Percentiles rank a stretch among this genome's conserved stretches.
phyloP scores from a whole-genome alignment of 306 rosid genomes.

The Inga laurina region DNA sequence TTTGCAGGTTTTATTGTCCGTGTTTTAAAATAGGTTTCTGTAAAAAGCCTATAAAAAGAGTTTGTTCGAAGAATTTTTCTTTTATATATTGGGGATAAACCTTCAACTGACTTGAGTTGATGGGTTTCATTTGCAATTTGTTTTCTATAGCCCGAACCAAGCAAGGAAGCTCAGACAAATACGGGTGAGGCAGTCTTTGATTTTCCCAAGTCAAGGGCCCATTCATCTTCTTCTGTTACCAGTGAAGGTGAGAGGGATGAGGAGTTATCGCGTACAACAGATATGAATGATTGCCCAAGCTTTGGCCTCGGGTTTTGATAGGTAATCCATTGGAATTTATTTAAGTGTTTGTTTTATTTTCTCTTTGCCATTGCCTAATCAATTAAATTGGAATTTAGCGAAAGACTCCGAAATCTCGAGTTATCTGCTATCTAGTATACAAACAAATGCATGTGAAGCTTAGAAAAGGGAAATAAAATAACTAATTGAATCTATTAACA shows the following conservation, averaged over 20 bases:
- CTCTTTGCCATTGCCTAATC: constrained; percentile 4
- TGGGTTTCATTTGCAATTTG: constrained; percentile 21
- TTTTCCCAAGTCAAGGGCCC: constrained; percentile 27
- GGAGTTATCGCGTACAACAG: constrained; percentile 39
- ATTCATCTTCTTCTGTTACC: constrained; percentile 34
- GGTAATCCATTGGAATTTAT: constrained; percentile 28
- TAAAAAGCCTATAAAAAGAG: background rate
- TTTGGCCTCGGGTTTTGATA: constrained; percentile 80
- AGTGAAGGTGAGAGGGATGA: constrained; percentile 31
- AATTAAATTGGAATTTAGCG: background rate
- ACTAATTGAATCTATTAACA: background rate
- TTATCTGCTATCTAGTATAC: background rate
- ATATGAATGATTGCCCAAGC: constrained; percentile 48
- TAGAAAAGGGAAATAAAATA: background rate
- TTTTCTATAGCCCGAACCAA: constrained; percentile 39
- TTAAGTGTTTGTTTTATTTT: background rate
- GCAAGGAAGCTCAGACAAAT: constrained; percentile 40
- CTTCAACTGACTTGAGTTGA: constrained; percentile 25
- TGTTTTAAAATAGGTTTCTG: background rate
- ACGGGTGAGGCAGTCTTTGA: constrained; percentile 32
- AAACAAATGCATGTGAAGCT: background rate
- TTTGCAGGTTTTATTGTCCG: background rate
- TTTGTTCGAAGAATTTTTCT: constrained; percentile 18
- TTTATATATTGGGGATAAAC: constrained; percentile 13
- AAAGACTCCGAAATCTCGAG: background rate